Evolutionary conservation across 2,329 filamentous ascomycete genomes (phyloP).

Genomic region (Ophiostoma novo-ulmi): DNA sequence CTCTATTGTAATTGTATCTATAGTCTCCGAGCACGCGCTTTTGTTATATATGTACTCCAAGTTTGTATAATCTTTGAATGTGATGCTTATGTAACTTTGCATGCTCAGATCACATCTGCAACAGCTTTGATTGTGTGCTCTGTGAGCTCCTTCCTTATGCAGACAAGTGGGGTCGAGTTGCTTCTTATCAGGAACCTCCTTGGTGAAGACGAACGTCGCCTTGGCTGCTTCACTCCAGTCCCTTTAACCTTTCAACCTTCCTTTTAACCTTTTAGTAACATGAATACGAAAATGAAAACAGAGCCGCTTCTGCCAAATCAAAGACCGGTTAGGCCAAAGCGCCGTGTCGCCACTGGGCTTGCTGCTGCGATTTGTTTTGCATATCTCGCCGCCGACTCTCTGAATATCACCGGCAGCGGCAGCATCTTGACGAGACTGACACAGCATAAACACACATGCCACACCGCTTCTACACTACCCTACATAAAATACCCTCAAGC

Average conservation of each 20-base stretch:
- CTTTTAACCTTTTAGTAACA: no score
- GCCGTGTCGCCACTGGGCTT: background rate
- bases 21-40: background rate
- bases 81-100: no score
- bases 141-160: background rate
- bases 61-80: background rate
- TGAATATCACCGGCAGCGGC: background rate
- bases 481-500: background rate
- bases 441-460: background rate
- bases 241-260: no score
- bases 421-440: background rate
- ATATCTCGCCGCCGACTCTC: background rate
- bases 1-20: background rate
- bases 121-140: background rate
- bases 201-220: background rate
- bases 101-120: background rate
- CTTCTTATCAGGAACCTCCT: background rate
- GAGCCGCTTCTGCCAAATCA: background rate
- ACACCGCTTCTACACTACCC: background rate
- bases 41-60: background rate
- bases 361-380: background rate
- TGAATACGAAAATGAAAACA: background rate
- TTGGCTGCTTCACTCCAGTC: background rate
- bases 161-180: slow-evolving; percentile 23
- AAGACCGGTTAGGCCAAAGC: background rate